Evolutionary conservation across 352 stramenopile species (phyloP), one percentile per base, ranked within the genome.

Genomic region (Salisapilia sapeloensis): DNA sequence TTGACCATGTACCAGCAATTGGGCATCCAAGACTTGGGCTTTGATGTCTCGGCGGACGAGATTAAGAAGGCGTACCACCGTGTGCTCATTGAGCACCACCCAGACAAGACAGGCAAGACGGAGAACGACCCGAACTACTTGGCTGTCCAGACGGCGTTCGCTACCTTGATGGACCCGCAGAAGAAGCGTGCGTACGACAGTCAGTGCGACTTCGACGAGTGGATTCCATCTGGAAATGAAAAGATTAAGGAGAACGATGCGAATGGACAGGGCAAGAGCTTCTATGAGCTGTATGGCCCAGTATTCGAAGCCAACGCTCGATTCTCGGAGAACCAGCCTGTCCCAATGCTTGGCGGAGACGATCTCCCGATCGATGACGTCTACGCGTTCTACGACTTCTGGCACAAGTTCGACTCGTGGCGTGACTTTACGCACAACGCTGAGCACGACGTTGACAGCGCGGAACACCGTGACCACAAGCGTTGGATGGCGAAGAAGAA

Each of bases 111-210:
- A 23, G 59, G 77, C 34, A 87, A 87, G 55, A 84, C 75, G 16
- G 72, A 92, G 53, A 89, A 92, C 46, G 67, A 87, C 46, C 72
- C 76, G 2, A 92, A 92, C 62, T 86, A 87, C 39, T 37, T 92
- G 38, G 76, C 76, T 1, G 76, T 86, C 20, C 70, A 89, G 42
- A 86, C 82, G 44, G 72, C 72, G 20, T 87, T 85, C 36, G 38
- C 57, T 16, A 87, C 72, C 30, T 56, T 87, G 26, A 84, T 70
- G 60, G 70, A 84, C 51, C 53, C 60, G 7, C 56, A 63, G 33
- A 92, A 82, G 60, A 86, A 83, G 53, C 76, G 65, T 31, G 65
- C 64, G 17, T 85, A 85, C 53, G 71, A 85, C 46, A 87, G 70
- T 41, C 70, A 81, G 46, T 87, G 70, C 52, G 65, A 92, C 48